phyloP scores from a whole-genome alignment of 345 rosid genomes.

The Citrus sinensis region DNA sequence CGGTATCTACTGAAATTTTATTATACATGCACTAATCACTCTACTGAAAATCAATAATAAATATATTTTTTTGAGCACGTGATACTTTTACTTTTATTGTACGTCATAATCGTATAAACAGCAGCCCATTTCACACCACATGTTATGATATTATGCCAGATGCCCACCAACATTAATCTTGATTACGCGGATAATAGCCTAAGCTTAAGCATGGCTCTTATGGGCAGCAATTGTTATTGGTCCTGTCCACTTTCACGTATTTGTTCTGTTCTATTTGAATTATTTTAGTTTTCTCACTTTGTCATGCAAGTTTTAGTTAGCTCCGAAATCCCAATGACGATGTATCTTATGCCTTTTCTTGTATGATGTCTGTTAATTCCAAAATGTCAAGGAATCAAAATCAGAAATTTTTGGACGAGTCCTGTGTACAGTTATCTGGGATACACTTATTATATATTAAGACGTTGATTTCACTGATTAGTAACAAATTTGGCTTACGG shows the following conservation, averaged over 20 bases:
- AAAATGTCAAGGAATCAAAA: background rate
- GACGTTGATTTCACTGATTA: background rate
- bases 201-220: constrained; percentile 2
- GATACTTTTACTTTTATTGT: background rate
- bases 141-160: background rate
- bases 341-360: constrained; percentile 28
- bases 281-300: background rate
- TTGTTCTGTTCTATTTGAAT: background rate
- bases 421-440: background rate
- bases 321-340: constrained; percentile 10
- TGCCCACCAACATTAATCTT: constrained; percentile 4
- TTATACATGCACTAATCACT: too few species aligned
- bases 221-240: background rate
- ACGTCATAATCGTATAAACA: background rate
- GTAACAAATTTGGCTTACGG: background rate
- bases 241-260: background rate
- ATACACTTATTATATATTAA: background rate
- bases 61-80: background rate
- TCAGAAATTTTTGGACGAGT: background rate
- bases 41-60: too few species aligned
- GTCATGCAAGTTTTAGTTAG: background rate
- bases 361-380: constrained; percentile 8
- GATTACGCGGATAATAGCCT: background rate
- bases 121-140: constrained; percentile 19
- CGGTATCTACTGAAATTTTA: too few species aligned